phyloP scores from a whole-genome alignment of 1,139 yeast genomes.

The Taphrina communis region DNA sequence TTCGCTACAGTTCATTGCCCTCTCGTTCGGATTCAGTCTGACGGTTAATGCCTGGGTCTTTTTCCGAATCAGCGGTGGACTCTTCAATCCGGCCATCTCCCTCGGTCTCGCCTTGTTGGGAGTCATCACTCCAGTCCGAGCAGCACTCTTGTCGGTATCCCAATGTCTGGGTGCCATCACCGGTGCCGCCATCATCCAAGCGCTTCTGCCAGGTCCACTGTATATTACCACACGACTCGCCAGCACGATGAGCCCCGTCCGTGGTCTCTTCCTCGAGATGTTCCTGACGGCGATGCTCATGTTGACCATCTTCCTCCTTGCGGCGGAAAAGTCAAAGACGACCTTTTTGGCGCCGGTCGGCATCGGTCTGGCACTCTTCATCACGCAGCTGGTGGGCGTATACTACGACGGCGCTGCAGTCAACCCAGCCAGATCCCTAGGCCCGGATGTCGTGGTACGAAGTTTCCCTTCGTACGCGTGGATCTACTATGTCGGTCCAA shows the following conservation, averaged over 20 bases:
- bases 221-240: constrained; percentile 19
- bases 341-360: constrained; percentile 40
- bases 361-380: constrained; percentile 70
- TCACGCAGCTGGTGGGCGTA: constrained; percentile 86
- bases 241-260: constrained; percentile 54
- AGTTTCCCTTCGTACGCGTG: constrained; percentile 83
- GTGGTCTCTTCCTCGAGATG: constrained; percentile 82
- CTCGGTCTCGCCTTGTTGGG: constrained; percentile 67
- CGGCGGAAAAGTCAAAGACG: constrained; percentile 70
- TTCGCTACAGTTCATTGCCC: constrained; percentile 71
- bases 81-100: constrained; percentile 33
- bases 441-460: constrained; percentile 75
- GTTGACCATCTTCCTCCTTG: constrained; percentile 77
- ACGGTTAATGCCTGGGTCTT: constrained; percentile 76
- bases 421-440: constrained; percentile 89
- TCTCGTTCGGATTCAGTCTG: constrained; percentile 88
- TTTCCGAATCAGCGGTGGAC: constrained; percentile 83
- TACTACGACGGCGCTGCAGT: constrained; percentile 84
- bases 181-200: constrained; percentile 73
- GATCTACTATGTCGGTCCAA: constrained; percentile 66
- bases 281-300: constrained; percentile 72
- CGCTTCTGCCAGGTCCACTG: constrained; percentile 28
- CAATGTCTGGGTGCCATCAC: constrained; percentile 88
- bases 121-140: constrained; percentile 77
- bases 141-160: constrained; percentile 65